Base-by-base conservation (phyloP, 768 basidiomycete genomes). In the Amyloporia xantha region DNA sequence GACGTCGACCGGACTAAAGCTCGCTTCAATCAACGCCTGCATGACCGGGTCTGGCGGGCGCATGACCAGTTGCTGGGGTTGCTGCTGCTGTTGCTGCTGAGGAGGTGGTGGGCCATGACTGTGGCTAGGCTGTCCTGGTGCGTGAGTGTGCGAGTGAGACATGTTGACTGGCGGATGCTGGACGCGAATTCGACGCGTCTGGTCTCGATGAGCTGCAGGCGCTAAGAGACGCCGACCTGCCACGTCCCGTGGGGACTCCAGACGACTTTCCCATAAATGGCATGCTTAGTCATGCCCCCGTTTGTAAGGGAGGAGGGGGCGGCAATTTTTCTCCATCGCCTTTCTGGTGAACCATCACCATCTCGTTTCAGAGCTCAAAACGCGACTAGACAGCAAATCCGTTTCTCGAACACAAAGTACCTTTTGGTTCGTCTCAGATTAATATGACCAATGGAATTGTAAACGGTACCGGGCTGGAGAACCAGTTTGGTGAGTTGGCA, bases 401-500 rank as follows among this genome's bases (percentile, higher is more conserved):
- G 55, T 53, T 51, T 57, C 52, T 52, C 54, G 52, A 49, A 46
- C 39, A 35, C 37, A 42, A 28, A 45, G 13, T 51, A 55, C 59
- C 48, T 47, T 51, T 52, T 38, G 48, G 60, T 68, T 68, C 63
- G 58, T 41, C 57, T 55, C 56, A 48, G 53, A 64, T 66, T 74
- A 77, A 84, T 87, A 90, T 90, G 87, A 82, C 86, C 74, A 89
- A 89, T 90, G 87, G 85, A 80, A 79, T 81, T 76, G 80, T 87
- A 85, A 87, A 89, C 71, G 82, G 76, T 62, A 67, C 76, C 68
- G 81, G 77, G 71, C 71, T 89, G 62, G 86, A 90, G 76, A 72
- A 74, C 65, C 76, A 81, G 66, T 86, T 91, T 67, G 77, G 87
- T 86, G 55, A 56, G 79, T 72, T 47, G 42, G 36, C 46, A 36